Percentiles rank a stretch among this genome's conserved stretches.
Evolutionary conservation across 108 stramenopile species (phyloP).

Genomic region (Nannochloropsis gaditana): DNA sequence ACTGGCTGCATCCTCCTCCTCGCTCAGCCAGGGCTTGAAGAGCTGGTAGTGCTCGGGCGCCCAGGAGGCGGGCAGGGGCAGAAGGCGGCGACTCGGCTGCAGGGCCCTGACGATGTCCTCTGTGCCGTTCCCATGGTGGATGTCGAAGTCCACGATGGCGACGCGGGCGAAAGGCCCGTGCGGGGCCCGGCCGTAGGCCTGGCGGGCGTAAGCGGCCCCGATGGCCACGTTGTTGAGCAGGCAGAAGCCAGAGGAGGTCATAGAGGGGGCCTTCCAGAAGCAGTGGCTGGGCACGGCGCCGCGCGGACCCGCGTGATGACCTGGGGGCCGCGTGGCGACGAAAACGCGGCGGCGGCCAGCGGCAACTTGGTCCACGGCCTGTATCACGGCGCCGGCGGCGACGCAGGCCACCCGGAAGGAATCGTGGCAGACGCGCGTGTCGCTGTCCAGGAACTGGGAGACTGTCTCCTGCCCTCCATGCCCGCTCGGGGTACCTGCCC

Average conservation of each 20-base stretch:
- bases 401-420: constrained; percentile 65
- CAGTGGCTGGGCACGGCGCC: constrained; percentile 54
- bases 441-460: constrained; percentile 36
- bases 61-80: constrained; percentile 43
- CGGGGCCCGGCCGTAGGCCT: constrained; percentile 33
- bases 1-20: constrained; percentile 38
- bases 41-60: constrained; percentile 26
- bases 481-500: neutral
- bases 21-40: constrained; percentile 52
- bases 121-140: constrained; percentile 61
- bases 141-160: constrained; percentile 61
- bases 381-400: constrained; percentile 64
- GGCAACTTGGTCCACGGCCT: constrained; percentile 53
- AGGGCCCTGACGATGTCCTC: constrained; percentile 53
- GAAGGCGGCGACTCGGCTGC: constrained; percentile 22
- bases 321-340: constrained; percentile 90
- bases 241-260: constrained; percentile 77
- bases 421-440: constrained; percentile 54
- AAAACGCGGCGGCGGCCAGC: constrained; percentile 60
- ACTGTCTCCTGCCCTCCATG: constrained; percentile 21
- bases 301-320: constrained; percentile 93
- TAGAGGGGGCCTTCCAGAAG: constrained; percentile 41
- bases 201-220: constrained; percentile 81
- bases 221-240: constrained; percentile 95
- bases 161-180: constrained; percentile 48